Conservation (phyloP, 1,284 basidiomycete genomes). For the Xerocomus minutiporus region DNA sequence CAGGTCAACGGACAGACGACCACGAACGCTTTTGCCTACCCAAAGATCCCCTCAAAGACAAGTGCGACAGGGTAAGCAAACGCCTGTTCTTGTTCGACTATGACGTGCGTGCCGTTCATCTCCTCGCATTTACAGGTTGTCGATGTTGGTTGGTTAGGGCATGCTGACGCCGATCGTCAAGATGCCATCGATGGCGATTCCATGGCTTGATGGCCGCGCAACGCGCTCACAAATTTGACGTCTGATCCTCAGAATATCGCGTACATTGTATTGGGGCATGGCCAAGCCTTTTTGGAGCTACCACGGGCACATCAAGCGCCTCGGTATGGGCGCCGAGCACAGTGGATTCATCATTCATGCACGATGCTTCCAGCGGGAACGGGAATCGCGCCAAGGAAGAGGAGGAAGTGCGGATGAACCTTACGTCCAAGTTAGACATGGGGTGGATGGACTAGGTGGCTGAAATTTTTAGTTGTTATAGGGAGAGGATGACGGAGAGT, state of each 20-base stretch:
- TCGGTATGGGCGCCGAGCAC: slow-evolving; percentile 96
- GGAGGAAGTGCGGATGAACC: slow-evolving; percentile 72
- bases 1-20: slow-evolving; percentile 80
- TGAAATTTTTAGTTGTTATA: slow-evolving; percentile 95
- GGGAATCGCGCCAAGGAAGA: neutral
- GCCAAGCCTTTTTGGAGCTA: slow-evolving; percentile 90
- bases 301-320: slow-evolving; percentile 75
- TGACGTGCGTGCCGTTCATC: slow-evolving; percentile 56
- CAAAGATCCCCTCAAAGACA: slow-evolving; percentile 53
- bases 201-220: slow-evolving; percentile 68
- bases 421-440: slow-evolving; percentile 93
- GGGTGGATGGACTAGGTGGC: slow-evolving; percentile 95
- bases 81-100: slow-evolving; percentile 95
- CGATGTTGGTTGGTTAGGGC: slow-evolving; percentile 48
- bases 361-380: slow-evolving; percentile 46
- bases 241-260: slow-evolving; percentile 86
- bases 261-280: slow-evolving; percentile 97
- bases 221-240: slow-evolving; percentile 69
- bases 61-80: slow-evolving; percentile 74
- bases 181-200: slow-evolving; percentile 83
- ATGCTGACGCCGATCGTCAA: slow-evolving; percentile 97
- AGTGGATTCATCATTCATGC: slow-evolving; percentile 74
- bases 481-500: slow-evolving; percentile 86
- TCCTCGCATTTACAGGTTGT: neutral
- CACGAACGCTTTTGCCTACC: slow-evolving; percentile 83